Base-by-base conservation (phyloP, 179 eudicot genomes). In the Camellia oleifera region DNA sequence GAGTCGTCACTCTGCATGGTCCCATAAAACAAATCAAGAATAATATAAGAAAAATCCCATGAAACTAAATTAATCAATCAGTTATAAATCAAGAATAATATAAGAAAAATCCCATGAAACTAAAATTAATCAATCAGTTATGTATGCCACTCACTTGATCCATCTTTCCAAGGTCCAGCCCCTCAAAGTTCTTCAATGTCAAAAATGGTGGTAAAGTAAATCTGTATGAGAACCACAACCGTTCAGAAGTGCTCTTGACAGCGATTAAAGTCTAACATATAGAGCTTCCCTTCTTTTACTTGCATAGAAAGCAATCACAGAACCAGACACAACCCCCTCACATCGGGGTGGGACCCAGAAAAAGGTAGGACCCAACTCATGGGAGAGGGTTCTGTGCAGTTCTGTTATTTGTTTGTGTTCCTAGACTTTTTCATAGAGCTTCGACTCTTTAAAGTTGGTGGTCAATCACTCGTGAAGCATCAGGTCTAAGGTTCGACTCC, bases 181-280 rank as follows among this genome's bases (percentile, higher is more conserved):
- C 99, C 85, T 96, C 97, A 77, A 96, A 94, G 82, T 94, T 96
- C 89, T 92, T 94, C 88, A 96, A 82, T 71, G 96, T 88, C 88
- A 96, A 86, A 82, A 77, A 78, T 52, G 97, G 89, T 70, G 98
- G 99, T 68, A 96, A 82, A 72, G 83, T 79, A 87, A 96, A 96
- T 84, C 98, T 95, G 87, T 76, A 80, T 32, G 54, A 75, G 52
- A 63, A 84, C 26, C 73, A 68, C 44, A 63, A 84, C 26, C 73
- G 56, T 7, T 67, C 10, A 53, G 15, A 64, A 77, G 45, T 58
- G 70, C 45, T 60, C n/a, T 48, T 66, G 10, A 54, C 56, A 61
- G n/a, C 26, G 42, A 32, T 40, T 12, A 18, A 40, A 74, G 42
- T 40, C 65, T 57, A 74, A 74, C 7, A 23, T 20, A 18, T 7